Conservation (phyloP, 768 basidiomycete genomes). For the Exsudoporus frostii region DNA sequence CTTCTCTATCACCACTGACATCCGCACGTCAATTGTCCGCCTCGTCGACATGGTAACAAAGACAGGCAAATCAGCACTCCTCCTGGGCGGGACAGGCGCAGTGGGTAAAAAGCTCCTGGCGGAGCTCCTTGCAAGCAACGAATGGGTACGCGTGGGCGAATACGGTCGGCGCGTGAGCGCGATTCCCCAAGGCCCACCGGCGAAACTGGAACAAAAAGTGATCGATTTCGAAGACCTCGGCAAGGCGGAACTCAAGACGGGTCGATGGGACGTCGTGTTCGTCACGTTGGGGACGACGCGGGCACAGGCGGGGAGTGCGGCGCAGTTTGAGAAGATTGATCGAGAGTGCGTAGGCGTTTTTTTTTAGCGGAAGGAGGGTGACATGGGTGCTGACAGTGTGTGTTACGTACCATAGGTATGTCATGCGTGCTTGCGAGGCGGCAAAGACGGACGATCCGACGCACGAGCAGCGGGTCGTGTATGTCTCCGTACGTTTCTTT, state of each 20-base stretch:
- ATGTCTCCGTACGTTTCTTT: constrained; percentile 48
- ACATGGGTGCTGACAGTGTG: not conserved
- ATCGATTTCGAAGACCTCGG: constrained; percentile 69
- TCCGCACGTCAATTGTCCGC: no score
- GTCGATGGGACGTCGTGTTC: constrained; percentile 73
- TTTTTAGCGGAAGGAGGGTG: not conserved
- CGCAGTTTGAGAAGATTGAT: constrained; percentile 74
- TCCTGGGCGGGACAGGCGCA: constrained; percentile 75
- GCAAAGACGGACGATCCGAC: constrained; percentile 49
- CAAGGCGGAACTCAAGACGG: constrained; percentile 46
- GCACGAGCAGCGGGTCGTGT: constrained; percentile 59
- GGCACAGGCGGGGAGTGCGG: constrained; percentile 57
- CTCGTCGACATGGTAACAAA: not conserved
- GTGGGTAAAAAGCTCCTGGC: constrained; percentile 59
- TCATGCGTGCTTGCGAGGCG: constrained; percentile 67
- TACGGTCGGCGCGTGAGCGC: constrained; percentile 64
- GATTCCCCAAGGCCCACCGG: constrained; percentile 36
- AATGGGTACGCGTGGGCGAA: constrained; percentile 61
- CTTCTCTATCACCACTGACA: no score
- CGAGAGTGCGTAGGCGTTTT: constrained; percentile 48
- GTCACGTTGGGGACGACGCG: constrained; percentile 72
- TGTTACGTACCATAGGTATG: constrained; percentile 46
- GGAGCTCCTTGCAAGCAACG: constrained; percentile 54
- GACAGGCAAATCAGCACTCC: constrained; percentile 48
- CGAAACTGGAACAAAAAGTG: constrained; percentile 65